Evolutionary conservation across 257 asterid genomes (phyloP).

Genomic region (Rehmannia glutinosa): DNA sequence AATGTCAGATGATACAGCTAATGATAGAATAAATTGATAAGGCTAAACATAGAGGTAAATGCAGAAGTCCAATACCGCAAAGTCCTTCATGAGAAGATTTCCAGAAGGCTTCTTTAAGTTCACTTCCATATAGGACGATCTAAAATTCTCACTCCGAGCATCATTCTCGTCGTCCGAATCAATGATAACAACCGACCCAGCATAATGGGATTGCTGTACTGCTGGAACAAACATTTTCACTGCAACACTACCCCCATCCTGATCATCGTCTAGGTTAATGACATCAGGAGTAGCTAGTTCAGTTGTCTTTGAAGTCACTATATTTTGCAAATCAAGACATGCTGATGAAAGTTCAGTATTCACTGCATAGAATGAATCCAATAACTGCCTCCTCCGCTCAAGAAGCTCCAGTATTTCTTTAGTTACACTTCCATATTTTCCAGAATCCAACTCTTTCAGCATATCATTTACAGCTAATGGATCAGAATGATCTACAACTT

Average conservation of each 20-base stretch:
- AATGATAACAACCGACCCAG: constrained; percentile 55
- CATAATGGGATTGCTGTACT: constrained; percentile 27
- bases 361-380: constrained; percentile 28
- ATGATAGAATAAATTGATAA: constrained; percentile 8
- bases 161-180: constrained; percentile 85
- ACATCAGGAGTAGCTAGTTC: constrained; percentile 29
- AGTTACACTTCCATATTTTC: constrained; percentile 71
- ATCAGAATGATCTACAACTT: constrained; percentile 40
- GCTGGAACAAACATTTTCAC: constrained; percentile 28
- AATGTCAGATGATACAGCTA: constrained; percentile 6
- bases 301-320: constrained; percentile 17
- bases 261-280: constrained; percentile 67
- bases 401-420: constrained; percentile 59
- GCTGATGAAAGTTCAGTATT: constrained; percentile 41
- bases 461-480: constrained; percentile 34
- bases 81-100: constrained; percentile 38
- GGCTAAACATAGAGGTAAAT: constrained; percentile 2
- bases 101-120: constrained; percentile 31
- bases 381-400: constrained; percentile 33
- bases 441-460: constrained; percentile 47
- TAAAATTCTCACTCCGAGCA: constrained; percentile 19
- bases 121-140: constrained; percentile 26
- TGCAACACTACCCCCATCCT: constrained; percentile 23
- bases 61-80: constrained; percentile 35
- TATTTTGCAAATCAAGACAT: constrained; percentile 28